phyloP scores from a whole-genome alignment of 345 rosid genomes.

The Rhizophora mangle region DNA sequence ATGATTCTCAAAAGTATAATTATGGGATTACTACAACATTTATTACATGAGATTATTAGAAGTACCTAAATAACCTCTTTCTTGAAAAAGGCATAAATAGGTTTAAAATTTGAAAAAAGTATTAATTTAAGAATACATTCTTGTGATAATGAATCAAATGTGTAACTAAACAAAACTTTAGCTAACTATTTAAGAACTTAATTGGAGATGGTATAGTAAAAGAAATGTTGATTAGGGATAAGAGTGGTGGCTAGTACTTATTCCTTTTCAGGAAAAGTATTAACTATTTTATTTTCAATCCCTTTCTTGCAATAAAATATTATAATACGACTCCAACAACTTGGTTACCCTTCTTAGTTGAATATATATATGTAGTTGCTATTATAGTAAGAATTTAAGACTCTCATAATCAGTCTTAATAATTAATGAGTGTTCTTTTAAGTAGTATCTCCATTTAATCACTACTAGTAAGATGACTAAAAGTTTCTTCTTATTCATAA shows the following conservation, averaged over 20 bases:
- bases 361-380: not conserved
- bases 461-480: not conserved
- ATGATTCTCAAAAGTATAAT: no score
- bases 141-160: no score
- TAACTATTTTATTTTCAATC: not conserved
- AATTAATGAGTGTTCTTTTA: rapidly evolving
- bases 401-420: not conserved
- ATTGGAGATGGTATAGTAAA: not conserved
- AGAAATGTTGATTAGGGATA: not conserved
- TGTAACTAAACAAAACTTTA: no score
- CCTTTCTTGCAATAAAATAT: no score
- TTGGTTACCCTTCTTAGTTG: not conserved
- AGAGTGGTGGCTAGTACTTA: not conserved
- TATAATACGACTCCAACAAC: not conserved
- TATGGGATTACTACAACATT: no score
- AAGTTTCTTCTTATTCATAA: not conserved
- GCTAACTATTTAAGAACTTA: not conserved
- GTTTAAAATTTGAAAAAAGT: no score
- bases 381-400: not conserved
- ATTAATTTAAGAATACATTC: no score
- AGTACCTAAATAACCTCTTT: no score
- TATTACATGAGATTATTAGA: no score
- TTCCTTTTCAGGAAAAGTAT: not conserved
- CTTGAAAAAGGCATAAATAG: no score
- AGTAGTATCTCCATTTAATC: not conserved